Evolutionary conservation across 208 protist species (phyloP).

Genomic region (Porcisia hertigi): DNA sequence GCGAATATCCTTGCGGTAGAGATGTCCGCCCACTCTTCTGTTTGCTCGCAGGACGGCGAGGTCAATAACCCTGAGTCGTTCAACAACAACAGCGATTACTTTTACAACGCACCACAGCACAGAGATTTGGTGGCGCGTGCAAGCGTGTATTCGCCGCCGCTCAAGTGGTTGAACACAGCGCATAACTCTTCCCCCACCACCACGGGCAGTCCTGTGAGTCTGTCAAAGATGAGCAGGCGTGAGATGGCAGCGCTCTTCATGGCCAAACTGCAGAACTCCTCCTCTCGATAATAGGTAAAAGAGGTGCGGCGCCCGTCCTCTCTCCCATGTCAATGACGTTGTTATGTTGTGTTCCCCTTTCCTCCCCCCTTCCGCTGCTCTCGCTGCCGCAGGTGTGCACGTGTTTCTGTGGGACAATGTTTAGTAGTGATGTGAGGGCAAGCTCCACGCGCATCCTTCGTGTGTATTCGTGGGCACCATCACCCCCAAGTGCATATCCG

Average conservation of each 20-base stretch:
- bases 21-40: conserved; percentile 20
- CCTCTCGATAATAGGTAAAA: neutral
- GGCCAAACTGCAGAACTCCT: conserved; percentile 22
- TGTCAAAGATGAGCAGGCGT: conserved; percentile 12
- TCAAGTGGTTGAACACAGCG: neutral
- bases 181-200: neutral
- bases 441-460: neutral
- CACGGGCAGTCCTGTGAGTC: neutral
- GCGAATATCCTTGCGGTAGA: conserved; percentile 24
- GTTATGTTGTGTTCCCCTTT: neutral
- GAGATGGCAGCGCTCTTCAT: conserved; percentile 33
- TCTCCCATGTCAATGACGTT: neutral
- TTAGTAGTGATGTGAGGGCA: neutral
- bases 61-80: neutral
- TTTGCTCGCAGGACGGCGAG: conserved; percentile 9
- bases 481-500: too few relatives aligned
- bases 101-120: neutral
- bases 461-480: neutral
- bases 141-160: neutral
- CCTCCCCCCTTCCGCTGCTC: neutral
- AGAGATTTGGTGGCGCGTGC: neutral
- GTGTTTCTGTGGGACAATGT: neutral
- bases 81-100: neutral
- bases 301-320: neutral
- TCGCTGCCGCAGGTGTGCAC: neutral